Evolutionary conservation across 352 stramenopile genomes (phyloP).

Genomic region (Elongisporangium prolatum): DNA sequence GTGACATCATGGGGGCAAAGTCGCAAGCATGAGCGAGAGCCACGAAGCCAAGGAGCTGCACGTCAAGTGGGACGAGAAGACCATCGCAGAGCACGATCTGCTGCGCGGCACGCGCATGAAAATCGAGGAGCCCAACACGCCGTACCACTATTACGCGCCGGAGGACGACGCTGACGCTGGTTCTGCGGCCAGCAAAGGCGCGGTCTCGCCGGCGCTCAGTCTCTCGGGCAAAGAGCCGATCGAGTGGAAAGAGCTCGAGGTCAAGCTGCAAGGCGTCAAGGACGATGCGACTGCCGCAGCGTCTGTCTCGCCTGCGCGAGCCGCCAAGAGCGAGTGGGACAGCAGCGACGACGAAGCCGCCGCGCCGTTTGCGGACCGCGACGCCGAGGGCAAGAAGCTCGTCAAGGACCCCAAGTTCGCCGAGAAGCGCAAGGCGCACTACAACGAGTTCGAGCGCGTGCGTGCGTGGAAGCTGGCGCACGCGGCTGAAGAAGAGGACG

Average conservation of each 20-base stretch:
- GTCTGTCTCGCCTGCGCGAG: neutral
- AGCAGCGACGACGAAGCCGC: constrained; percentile 38
- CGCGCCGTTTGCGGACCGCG: constrained; percentile 30
- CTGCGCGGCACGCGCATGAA: constrained; percentile 91
- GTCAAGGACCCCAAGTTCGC: constrained; percentile 61
- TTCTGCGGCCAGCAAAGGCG: constrained; percentile 19
- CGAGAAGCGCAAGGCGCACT: constrained; percentile 76
- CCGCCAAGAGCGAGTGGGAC: constrained; percentile 56
- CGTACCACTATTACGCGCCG: constrained; percentile 76
- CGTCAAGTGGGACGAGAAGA: constrained; percentile 90
- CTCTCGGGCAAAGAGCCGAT: constrained; percentile 46
- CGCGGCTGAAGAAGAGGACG: constrained; percentile 31
- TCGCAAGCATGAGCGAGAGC: neutral
- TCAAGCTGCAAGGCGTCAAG: constrained; percentile 54
- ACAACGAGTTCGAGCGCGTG: constrained; percentile 79
- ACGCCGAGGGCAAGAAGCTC: constrained; percentile 60
- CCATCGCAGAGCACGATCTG: constrained; percentile 88
- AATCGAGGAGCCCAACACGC: constrained; percentile 92
- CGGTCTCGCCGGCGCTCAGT: constrained; percentile 42
- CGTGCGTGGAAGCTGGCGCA: constrained; percentile 67
- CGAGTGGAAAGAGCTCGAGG: constrained; percentile 66
- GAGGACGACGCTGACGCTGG: constrained; percentile 20
- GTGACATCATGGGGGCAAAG: neutral
- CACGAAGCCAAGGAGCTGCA: constrained; percentile 26
- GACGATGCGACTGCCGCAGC: constrained; percentile 4